These are phyloP conservation scores for Brassica carinata DNA, from an alignment of 345 rosid species.

Conservation along the genomic window DNA sequence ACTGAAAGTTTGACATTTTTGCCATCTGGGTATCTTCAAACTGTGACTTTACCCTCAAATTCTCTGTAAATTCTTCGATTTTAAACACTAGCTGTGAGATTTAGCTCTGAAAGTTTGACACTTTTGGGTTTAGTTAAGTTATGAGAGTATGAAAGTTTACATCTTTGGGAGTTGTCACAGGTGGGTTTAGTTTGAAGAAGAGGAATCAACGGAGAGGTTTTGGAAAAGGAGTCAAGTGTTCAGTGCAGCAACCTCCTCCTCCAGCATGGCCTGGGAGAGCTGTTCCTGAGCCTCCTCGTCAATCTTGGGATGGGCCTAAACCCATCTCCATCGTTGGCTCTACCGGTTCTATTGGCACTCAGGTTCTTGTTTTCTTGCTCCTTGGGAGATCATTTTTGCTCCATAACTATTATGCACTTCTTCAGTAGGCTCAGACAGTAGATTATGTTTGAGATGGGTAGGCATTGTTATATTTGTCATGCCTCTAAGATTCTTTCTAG, in stretches of 20 bases:
- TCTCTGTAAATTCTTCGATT: neutral
- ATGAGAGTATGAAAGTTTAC: neutral
- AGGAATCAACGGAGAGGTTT: slow-evolving; percentile 45
- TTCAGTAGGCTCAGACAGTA: neutral
- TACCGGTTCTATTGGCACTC: slow-evolving; percentile 98
- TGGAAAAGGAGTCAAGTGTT: slow-evolving; percentile 68
- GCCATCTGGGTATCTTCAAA: neutral
- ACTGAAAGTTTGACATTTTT: neutral
- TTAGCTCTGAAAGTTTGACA: neutral
- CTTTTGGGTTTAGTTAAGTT: neutral
- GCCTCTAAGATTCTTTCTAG: neutral
- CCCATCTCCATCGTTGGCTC: slow-evolving; percentile 93
- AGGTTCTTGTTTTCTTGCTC: slow-evolving; percentile 47
- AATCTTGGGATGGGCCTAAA: slow-evolving; percentile 88
- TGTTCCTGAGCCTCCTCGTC: slow-evolving; percentile 59
- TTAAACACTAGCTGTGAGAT: neutral
- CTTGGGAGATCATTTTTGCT: neutral
- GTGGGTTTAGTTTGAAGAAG: slow-evolving; percentile 59
- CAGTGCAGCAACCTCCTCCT: slow-evolving; percentile 62
- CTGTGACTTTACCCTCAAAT: neutral
- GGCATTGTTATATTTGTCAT: neutral
- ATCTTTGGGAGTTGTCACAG: slow-evolving; percentile 40
- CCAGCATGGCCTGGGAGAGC: slow-evolving; percentile 99
- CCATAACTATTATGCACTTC: neutral
- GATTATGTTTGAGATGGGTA: neutral